phyloP scores from a whole-genome alignment of 441 rosid genomes.

The Erodium texanum region DNA sequence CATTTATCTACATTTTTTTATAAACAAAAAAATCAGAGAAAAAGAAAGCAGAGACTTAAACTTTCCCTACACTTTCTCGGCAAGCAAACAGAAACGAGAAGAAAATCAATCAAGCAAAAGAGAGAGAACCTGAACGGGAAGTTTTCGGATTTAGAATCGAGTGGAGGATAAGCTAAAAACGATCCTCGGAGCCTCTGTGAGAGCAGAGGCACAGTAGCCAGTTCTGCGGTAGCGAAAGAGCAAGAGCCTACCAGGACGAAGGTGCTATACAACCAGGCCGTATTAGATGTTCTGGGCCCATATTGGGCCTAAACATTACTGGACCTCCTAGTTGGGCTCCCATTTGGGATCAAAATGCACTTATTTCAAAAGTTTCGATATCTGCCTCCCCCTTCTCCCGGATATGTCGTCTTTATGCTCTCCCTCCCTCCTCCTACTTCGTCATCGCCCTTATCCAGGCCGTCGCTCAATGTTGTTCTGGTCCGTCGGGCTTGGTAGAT shows the following conservation, averaged over 20 bases:
- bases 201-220: neutral
- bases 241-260: slow-evolving; percentile 1
- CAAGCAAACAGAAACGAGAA: neutral
- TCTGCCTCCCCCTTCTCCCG: too few species aligned
- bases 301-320: neutral
- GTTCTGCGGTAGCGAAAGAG: neutral
- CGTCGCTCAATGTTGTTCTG: too few species aligned
- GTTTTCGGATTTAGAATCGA: neutral
- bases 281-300: neutral
- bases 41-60: neutral
- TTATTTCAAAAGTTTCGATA: too few species aligned
- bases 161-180: neutral
- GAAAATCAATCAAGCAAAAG: neutral
- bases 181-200: neutral
- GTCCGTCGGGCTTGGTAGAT: too few species aligned
- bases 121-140: neutral
- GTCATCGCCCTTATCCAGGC: too few species aligned
- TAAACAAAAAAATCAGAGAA: neutral
- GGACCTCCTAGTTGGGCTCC: neutral
- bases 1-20: neutral
- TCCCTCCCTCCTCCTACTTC: too few species aligned
- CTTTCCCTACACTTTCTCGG: neutral
- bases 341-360: neutral
- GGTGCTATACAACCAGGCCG: neutral
- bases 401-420: too few species aligned